Conservation (phyloP, 1,139 yeast genomes). For the Meyerozyma guilliermondii region DNA sequence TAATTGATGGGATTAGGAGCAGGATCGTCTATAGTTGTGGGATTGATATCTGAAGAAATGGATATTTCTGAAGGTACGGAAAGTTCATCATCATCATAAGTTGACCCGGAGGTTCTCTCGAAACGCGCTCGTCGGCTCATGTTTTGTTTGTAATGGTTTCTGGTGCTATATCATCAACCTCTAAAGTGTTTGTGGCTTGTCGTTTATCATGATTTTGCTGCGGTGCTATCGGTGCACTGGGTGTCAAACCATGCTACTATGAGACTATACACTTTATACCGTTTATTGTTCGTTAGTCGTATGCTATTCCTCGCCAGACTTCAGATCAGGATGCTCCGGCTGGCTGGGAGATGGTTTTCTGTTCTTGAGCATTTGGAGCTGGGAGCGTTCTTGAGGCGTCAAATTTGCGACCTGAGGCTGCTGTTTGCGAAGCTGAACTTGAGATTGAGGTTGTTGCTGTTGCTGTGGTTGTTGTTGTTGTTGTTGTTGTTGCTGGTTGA, state of each 20-base stretch:
- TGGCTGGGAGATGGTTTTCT: conserved; percentile 13
- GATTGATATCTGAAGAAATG: not conserved
- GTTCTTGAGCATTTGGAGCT: conserved; percentile 34
- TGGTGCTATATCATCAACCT: not conserved
- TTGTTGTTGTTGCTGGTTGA: conserved; percentile 24
- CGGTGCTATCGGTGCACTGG: not conserved
- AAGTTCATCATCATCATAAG: not conserved
- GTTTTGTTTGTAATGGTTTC: not conserved
- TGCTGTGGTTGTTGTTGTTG: conserved; percentile 12
- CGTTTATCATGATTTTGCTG: too few species aligned
- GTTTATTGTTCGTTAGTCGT: not conserved
- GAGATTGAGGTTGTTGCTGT: conserved; percentile 12
- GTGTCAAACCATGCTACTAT: too few species aligned
- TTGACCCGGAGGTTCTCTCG: not conserved
- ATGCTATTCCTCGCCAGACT: not conserved
- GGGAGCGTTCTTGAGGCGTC: conserved; percentile 35
- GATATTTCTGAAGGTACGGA: not conserved
- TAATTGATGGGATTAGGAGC: not conserved
- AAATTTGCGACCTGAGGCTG: conserved; percentile 27
- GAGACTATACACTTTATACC: too few species aligned
- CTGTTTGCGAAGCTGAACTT: conserved; percentile 11
- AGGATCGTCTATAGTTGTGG: not conserved
- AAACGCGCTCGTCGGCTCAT: not conserved
- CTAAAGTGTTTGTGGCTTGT: not conserved
- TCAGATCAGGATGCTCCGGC: not conserved